Base-by-base conservation (phyloP, 2,329 filamentous ascomycete species). In the Aspergillus phoenicis region DNA sequence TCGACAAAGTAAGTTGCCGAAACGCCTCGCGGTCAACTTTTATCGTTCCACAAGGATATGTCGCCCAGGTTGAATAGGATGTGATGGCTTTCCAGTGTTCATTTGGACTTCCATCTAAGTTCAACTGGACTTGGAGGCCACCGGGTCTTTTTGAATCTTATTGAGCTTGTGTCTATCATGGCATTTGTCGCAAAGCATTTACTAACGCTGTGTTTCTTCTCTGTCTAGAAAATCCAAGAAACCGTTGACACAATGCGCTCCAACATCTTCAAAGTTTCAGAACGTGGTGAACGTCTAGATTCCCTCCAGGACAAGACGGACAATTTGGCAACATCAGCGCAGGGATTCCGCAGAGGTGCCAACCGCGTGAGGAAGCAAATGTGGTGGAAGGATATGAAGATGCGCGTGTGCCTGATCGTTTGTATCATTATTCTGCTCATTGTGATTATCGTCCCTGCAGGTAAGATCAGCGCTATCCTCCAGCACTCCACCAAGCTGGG, bases 381-480 rank as follows among this genome's bases (percentile, higher is more conserved):
- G 94, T 98, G 94, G 94, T 98, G 93, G 94, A 98, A 98, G 86
- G 94, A 98, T 76, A 96, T 97, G 92, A 98, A 98, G 88, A 99
- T 99, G 95, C 89, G 95, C 79, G 95, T 97, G 84, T 98, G 94
- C 82, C 84, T 99, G 65, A 90, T 96, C 75, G 84, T 89, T 62
- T 95, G 93, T 73, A 90, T 99, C 79, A 90, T 98, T 77, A 86
- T 98, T 70, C 84, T 99, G 71, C 86, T 99, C 69, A 82, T 96
- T 70, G 87, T 99, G 78, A 98, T 99, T 77, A 95, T 99, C 74
- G 88, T 98, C 70, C 95, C 95, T 68, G 85, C 90, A 70, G 92
- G 94, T 97, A 87, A 75, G 88, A 80, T 39, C 30, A 41, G 60
- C 55, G n/a, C 7, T 41, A 6, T 8, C 33, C 56, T 52, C 45